Percentiles rank a stretch among this genome's conserved stretches.
phyloP scores from a whole-genome alignment of 1,284 basidiomycete species.

The Rhodotorula sp. region DNA sequence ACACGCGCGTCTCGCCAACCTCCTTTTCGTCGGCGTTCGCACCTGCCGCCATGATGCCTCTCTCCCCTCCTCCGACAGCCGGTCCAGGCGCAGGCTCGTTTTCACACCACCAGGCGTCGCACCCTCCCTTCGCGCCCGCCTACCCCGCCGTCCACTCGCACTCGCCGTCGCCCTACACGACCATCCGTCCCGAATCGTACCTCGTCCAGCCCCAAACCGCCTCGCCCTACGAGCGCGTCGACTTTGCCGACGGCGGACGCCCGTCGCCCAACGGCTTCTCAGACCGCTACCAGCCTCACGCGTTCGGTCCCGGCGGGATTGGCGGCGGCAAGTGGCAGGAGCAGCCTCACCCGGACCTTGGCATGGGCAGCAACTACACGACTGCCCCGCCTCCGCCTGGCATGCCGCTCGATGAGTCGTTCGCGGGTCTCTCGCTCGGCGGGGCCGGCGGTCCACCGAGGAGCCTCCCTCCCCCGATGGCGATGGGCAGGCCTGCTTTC shows the following conservation, averaged over 20 bases:
- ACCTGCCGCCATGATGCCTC: conserved; percentile 21
- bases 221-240: conserved; percentile 37
- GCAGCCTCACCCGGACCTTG: background rate
- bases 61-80: conserved; percentile 38
- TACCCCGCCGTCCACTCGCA: background rate
- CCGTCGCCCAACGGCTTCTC: conserved; percentile 7
- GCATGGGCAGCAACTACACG: conserved; percentile 7
- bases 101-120: conserved; percentile 15
- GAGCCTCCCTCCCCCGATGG: conserved; percentile 16
- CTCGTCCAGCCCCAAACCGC: conserved; percentile 20
- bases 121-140: background rate
- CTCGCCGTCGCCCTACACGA: conserved; percentile 27
- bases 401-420: conserved; percentile 25
- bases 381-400: conserved; percentile 1
- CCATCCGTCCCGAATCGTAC: conserved; percentile 31
- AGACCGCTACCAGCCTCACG: conserved; percentile 3
- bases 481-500: conserved; percentile 5
- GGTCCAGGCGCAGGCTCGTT: conserved; percentile 12
- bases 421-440: conserved; percentile 22
- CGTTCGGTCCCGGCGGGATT: background rate
- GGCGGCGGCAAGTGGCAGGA: conserved; percentile 13
- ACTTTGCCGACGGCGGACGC: conserved; percentile 35
- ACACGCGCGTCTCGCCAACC: conserved; percentile 38
- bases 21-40: conserved; percentile 34
- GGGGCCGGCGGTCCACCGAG: conserved; percentile 1